These are phyloP conservation scores for Solanum hybrid DNA, from an alignment of 305 asterid species.

Conservation along the genomic window DNA sequence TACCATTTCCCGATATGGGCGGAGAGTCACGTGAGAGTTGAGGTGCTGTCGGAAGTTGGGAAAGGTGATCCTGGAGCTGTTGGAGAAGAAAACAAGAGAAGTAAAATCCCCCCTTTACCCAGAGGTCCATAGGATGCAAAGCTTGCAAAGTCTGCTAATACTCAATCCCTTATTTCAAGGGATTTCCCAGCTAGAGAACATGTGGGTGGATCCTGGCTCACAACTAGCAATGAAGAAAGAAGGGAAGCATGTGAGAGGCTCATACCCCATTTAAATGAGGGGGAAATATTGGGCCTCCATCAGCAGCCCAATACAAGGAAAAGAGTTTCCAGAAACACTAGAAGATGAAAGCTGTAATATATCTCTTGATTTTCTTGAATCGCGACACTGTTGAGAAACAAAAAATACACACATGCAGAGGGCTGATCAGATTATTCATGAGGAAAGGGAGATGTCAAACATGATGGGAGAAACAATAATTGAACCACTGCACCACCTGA, in stretches of 20 bases:
- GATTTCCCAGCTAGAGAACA: neutral
- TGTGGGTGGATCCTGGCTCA: neutral
- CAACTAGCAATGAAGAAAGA: neutral
- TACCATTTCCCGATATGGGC: neutral
- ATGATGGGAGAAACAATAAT: neutral
- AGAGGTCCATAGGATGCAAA: neutral
- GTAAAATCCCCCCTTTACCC: neutral
- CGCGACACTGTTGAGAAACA: neutral
- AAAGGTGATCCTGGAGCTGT: neutral
- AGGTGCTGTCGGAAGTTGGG: neutral
- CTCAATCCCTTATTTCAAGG: neutral
- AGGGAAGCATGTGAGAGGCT: neutral
- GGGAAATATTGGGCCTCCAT: neutral
- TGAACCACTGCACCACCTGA: neutral
- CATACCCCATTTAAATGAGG: neutral
- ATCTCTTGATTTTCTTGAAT: neutral
- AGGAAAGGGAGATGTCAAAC: too few species aligned
- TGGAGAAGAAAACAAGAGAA: neutral
- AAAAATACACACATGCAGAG: neutral
- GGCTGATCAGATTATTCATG: neutral
- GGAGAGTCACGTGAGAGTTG: neutral
- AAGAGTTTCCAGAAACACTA: neutral
- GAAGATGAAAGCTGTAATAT: neutral
- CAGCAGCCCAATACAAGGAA: neutral
- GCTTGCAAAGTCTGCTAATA: too few species aligned